These are phyloP conservation scores for Kwoniella dendrophila DNA, from an alignment of 768 basidiomycete genomes.

Conservation along the genomic window DNA sequence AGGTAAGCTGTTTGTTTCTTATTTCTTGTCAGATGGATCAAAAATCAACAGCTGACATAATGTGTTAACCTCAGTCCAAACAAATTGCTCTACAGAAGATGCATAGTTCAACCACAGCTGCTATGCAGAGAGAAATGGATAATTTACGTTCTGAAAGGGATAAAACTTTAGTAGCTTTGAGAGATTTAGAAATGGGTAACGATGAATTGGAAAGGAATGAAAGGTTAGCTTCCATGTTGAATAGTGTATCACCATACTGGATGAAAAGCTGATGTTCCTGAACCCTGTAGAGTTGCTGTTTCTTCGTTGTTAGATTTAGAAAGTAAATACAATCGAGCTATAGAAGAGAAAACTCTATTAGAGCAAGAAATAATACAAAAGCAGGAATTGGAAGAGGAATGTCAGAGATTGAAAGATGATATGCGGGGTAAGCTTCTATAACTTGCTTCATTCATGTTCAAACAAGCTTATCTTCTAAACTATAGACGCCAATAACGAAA, in stretches of 20 bases:
- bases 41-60: no score
- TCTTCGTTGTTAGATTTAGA: conserved; percentile 64
- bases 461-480: conserved; percentile 16
- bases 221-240: conserved; percentile 58
- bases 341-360: conserved; percentile 95
- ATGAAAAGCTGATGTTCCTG: conserved; percentile 61
- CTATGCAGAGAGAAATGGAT: conserved; percentile 94
- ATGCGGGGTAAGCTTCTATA: conserved; percentile 68
- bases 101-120: conserved; percentile 85
- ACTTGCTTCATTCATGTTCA: conserved; percentile 4
- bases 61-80: conserved; percentile 43
- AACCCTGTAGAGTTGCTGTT: conserved; percentile 48
- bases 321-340: conserved; percentile 79
- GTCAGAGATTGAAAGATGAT: conserved; percentile 88
- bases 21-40: no score
- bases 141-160: conserved; percentile 61
- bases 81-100: conserved; percentile 54
- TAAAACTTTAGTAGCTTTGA: conserved; percentile 50
- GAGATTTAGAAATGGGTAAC: conserved; percentile 56
- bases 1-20: conserved; percentile 23
- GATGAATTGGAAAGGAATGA: conserved; percentile 96
- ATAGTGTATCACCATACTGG: background rate
- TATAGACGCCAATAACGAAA: conserved; percentile 80
- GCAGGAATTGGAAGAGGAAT: conserved; percentile 84
- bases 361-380: conserved; percentile 94